These are phyloP conservation scores for Pseudozyma pruni DNA, from an alignment of 1,284 basidiomycete species.

Conservation along the genomic window DNA sequence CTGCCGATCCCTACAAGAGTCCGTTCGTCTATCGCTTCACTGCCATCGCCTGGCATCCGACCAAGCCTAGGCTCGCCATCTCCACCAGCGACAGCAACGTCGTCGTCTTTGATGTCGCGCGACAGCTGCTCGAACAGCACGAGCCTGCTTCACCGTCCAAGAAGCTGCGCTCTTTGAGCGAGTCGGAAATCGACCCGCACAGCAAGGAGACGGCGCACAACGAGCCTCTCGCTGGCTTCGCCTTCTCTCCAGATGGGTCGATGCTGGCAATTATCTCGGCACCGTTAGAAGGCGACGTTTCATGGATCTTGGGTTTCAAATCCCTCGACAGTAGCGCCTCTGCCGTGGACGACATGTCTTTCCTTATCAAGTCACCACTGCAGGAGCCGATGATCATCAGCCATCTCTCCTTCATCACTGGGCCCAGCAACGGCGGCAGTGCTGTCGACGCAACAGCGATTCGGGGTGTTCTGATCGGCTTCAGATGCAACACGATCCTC, in stretches of 20 bases:
- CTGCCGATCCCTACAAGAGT: constrained; percentile 16
- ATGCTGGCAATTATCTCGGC: constrained; percentile 28
- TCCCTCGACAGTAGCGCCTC: background rate
- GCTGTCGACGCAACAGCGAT: constrained; percentile 1
- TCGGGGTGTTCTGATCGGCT: constrained; percentile 25
- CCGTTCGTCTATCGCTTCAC: constrained; percentile 24
- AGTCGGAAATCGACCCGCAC: constrained; percentile 10
- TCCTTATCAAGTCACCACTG: constrained; percentile 20
- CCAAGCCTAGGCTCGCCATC: constrained; percentile 26
- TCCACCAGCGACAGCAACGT: constrained; percentile 32
- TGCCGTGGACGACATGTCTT: background rate
- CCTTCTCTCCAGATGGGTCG: constrained; percentile 31
- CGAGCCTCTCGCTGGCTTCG: constrained; percentile 19
- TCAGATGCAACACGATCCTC: constrained; percentile 33
- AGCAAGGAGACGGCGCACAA: constrained; percentile 12
- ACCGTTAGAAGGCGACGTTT: constrained; percentile 9
- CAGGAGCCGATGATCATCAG: constrained; percentile 31
- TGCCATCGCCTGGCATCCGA: constrained; percentile 26
- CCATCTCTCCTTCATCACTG: constrained; percentile 27
- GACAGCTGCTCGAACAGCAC: constrained; percentile 11
- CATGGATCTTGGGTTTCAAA: constrained; percentile 24
- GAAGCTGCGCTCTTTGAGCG: constrained; percentile 10
- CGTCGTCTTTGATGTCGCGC: constrained; percentile 19
- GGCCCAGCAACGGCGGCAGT: background rate
- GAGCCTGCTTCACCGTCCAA: constrained; percentile 9